Base-by-base conservation (phyloP, 768 basidiomycete genomes). In the Hydnomerulius pinastri region DNA sequence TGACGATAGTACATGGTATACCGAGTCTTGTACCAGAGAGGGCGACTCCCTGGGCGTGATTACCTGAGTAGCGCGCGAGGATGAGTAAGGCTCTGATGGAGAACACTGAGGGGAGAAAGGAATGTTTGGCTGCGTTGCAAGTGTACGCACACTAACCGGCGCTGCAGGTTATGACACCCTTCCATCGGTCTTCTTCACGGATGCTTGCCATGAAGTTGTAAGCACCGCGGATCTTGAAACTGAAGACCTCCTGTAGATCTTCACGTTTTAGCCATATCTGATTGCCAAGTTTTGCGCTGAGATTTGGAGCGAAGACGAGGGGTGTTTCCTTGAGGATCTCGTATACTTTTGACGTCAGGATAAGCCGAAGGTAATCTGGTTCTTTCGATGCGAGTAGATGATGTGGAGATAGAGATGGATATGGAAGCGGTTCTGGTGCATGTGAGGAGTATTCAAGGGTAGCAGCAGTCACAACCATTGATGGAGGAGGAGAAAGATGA, bases 11-110 rank as follows among this genome's bases (percentile, higher is more conserved):
- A 56, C 93, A 97, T 4, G 97, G 93, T 53, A 98, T 89, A 28
- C 80, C 81, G 24, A 99, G 82, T 49, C 85, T 83, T 39, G 83
- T 71, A 10, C 96, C 92, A n/a, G 97, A 94, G 41, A 98, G 79
- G 2, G 97, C 97, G 43, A 99, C 97, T 21, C 97, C 97, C 69
- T 99, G 97, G 0, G 97, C 97, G 68, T 99, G 97, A 64, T 99
- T 99, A 23, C 97, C 97, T 98, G 67, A 4, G n/a, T n/a, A n/a
- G 38, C 49, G 12, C 30, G 30, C 24, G 43, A 27, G 42, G 28
- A 28, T 42, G 9, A 28, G 32, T 35, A 32, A 58, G 50, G 18
- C 15, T 15, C 17, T 18, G 28, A 33, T 30, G 18, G 4, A 6
- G 24, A 35, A n/a, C n/a, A n/a, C n/a, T n/a, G n/a, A n/a, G n/a